A percentile compares a stretch with the other conserved stretches of the same genome.
Conservation (phyloP, 306 rosid genomes). For the Vigna trinervia region DNA sequence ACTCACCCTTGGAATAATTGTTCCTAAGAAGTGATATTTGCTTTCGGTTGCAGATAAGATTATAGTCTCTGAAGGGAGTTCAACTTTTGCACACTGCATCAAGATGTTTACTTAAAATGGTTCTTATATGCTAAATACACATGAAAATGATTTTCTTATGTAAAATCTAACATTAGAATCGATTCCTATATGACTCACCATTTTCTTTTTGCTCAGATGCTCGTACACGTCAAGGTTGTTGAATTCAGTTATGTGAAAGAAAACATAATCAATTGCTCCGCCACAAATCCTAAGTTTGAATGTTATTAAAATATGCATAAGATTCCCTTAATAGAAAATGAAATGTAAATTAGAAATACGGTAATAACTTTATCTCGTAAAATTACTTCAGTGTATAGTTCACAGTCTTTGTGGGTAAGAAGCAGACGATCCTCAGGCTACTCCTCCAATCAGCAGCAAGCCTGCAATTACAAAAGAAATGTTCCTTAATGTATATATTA, state of each 20-base stretch:
- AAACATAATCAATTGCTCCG: not conserved
- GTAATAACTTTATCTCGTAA: not conserved
- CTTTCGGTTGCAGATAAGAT: not conserved
- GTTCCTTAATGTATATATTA: no score
- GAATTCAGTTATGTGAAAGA: not conserved
- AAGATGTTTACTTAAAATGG: not conserved
- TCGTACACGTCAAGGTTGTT: not conserved
- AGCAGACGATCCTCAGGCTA: not conserved
- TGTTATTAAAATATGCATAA: not conserved
- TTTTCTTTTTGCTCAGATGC: not conserved
- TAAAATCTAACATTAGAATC: no score
- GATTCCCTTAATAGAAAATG: not conserved
- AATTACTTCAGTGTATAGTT: not conserved
- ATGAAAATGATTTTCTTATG: no score
- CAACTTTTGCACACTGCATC: slow-evolving; percentile 13
- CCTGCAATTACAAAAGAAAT: not conserved
- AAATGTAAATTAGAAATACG: not conserved
- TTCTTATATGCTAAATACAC: not conserved
- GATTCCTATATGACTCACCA: not conserved
- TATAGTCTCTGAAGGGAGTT: not conserved
- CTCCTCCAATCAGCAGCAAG: not conserved
- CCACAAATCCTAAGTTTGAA: not conserved
- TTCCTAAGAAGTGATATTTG: not conserved
- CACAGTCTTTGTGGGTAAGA: not conserved
- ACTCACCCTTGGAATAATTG: not conserved